Evolutionary conservation across 1,284 basidiomycete genomes (phyloP).

Genomic region (Leccinum pachyderme): DNA sequence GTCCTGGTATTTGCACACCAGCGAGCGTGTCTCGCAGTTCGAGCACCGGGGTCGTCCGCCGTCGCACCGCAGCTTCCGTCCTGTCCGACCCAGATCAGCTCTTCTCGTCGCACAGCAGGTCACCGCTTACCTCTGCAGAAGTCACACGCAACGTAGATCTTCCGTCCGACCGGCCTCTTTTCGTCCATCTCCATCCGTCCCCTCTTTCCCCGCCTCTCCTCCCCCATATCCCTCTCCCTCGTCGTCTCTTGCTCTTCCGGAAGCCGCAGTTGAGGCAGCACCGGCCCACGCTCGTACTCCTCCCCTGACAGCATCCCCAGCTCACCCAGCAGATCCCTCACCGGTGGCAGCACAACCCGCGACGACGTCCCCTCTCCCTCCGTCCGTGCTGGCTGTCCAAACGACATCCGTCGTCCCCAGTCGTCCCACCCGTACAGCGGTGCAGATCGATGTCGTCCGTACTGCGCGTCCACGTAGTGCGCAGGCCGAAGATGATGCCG

Average conservation of each 20-base stretch:
- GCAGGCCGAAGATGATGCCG: slow-evolving; percentile 19
- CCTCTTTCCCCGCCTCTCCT: slow-evolving; percentile 25
- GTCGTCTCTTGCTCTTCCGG: slow-evolving; percentile 20
- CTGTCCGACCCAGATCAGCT: slow-evolving; percentile 35
- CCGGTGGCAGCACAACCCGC: slow-evolving; percentile 30
- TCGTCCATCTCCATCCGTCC: slow-evolving; percentile 19
- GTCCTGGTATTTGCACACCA: slow-evolving; percentile 53
- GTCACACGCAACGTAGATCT: slow-evolving; percentile 54
- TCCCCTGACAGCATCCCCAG: slow-evolving; percentile 22
- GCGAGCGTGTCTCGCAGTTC: slow-evolving; percentile 51
- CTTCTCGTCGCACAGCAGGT: not conserved
- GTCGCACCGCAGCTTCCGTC: slow-evolving; percentile 70
- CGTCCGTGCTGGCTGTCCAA: slow-evolving; percentile 16
- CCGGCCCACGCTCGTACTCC: slow-evolving; percentile 21
- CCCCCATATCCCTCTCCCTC: slow-evolving; percentile 15
- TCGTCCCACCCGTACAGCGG: slow-evolving; percentile 29
- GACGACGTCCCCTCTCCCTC: slow-evolving; percentile 20
- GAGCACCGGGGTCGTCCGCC: slow-evolving; percentile 58
- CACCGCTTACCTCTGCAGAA: slow-evolving; percentile 63
- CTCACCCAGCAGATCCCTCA: slow-evolving; percentile 26
- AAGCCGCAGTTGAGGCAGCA: slow-evolving; percentile 31
- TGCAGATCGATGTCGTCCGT: slow-evolving; percentile 27
- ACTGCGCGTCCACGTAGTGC: slow-evolving; percentile 18
- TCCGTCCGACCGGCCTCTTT: slow-evolving; percentile 23
- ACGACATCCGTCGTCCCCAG: slow-evolving; percentile 24